Conservation (phyloP, 1,284 basidiomycete genomes). For the Meira nashicola region DNA sequence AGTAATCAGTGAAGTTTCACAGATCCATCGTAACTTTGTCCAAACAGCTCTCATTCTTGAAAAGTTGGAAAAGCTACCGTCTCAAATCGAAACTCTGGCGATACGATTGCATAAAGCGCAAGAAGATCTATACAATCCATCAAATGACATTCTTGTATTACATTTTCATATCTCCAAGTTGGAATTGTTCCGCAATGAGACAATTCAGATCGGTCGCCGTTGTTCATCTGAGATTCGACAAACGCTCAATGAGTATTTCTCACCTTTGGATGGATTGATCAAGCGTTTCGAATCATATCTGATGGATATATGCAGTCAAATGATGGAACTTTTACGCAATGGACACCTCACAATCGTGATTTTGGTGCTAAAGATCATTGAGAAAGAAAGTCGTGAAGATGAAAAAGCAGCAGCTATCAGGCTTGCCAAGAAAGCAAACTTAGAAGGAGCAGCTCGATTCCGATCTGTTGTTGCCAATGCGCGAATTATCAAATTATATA, state of each 20-base stretch:
- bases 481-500: slow-evolving; percentile 90
- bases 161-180: slow-evolving; percentile 85
- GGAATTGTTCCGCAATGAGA: slow-evolving; percentile 77
- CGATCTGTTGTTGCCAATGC: slow-evolving; percentile 56
- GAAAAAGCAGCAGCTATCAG: slow-evolving; percentile 94
- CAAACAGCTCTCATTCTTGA: slow-evolving; percentile 92
- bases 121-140: slow-evolving; percentile 69
- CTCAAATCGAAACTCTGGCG: slow-evolving; percentile 73
- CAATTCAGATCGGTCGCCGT: slow-evolving; percentile 51
- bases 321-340: slow-evolving; percentile 70
- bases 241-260: slow-evolving; percentile 75
- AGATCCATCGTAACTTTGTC: slow-evolving; percentile 90
- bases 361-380: slow-evolving; percentile 85
- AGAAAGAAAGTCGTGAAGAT: slow-evolving; percentile 86
- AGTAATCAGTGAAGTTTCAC: slow-evolving; percentile 65
- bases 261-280: slow-evolving; percentile 76
- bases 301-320: slow-evolving; percentile 68
- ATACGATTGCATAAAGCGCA: slow-evolving; percentile 72
- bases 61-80: slow-evolving; percentile 82
- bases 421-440: slow-evolving; percentile 86
- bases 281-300: slow-evolving; percentile 83
- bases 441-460: slow-evolving; percentile 48
- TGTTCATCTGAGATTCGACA: slow-evolving; percentile 66
- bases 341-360: slow-evolving; percentile 81
- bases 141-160: slow-evolving; percentile 79